Conservation (phyloP, 164 flowering plant genomes). For the Vitis riparia region DNA sequence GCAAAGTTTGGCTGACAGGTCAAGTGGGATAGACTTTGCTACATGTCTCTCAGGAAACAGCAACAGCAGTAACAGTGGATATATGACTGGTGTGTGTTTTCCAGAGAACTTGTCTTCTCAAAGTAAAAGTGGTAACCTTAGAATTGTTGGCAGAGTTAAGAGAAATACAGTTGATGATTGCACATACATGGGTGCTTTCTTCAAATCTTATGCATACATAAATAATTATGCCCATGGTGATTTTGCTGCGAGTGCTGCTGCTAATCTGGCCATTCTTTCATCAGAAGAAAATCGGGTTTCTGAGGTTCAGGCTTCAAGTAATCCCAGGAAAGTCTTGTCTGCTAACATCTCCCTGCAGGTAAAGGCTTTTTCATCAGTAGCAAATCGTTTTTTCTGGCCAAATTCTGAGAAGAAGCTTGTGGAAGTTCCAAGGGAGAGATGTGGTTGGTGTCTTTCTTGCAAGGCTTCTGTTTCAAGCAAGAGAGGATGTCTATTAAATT, state of each 20-base stretch:
- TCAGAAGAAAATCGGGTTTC: conserved; percentile 63
- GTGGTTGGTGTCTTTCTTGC: conserved; percentile 97
- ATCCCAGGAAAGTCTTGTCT: conserved; percentile 47
- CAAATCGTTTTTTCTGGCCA: conserved; percentile 89
- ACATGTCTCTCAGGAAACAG: conserved; percentile 23
- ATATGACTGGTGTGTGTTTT: conserved; percentile 18
- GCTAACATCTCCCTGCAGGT: conserved; percentile 54
- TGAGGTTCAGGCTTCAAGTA: conserved; percentile 39
- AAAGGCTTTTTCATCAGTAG: conserved; percentile 76
- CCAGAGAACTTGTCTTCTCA: conserved; percentile 15
- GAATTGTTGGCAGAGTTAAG: conserved; percentile 21
- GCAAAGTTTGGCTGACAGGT: conserved; percentile 31
- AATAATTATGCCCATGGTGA: conserved; percentile 86
- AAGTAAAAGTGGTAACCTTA: conserved; percentile 17
- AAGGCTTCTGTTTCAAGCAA: conserved; percentile 51
- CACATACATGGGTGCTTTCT: conserved; percentile 50
- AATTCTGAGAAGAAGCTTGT: conserved; percentile 68
- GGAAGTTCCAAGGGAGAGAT: conserved; percentile 92
- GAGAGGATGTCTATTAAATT: conserved; percentile 84
- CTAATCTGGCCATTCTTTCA: conserved; percentile 60
- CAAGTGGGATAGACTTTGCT: conserved; percentile 25
- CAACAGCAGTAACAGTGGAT: conserved; percentile 15
- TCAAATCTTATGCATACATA: conserved; percentile 58
- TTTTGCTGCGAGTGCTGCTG: conserved; percentile 91
- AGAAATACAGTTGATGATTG: conserved; percentile 14